Conservation (phyloP, 2,329 filamentous ascomycete species). For the Nigrospora oryzae region DNA sequence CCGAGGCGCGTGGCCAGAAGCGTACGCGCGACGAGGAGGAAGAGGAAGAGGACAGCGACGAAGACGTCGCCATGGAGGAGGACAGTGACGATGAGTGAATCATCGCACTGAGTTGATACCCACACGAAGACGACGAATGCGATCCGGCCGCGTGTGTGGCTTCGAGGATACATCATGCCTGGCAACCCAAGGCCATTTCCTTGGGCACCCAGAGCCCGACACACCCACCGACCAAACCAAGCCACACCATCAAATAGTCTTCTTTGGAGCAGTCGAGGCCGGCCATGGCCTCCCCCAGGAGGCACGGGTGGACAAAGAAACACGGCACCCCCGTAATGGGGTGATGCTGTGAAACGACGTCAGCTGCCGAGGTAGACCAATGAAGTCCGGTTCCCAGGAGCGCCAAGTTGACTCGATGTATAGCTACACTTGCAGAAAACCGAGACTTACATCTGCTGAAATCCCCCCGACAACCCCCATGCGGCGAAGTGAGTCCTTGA, state of each 20-base stretch:
- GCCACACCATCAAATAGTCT: conserved; percentile 79
- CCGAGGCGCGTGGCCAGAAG: conserved; percentile 58
- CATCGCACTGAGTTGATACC: neutral
- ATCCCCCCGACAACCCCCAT: conserved; percentile 63
- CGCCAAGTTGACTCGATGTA: conserved; percentile 1
- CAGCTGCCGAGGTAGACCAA: conserved; percentile 23
- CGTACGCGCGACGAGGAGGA: conserved; percentile 63
- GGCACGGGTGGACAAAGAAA: conserved; percentile 91
- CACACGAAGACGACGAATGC: neutral
- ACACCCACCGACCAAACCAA: conserved; percentile 75
- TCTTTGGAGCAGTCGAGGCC: conserved; percentile 52
- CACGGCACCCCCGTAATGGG: conserved; percentile 68
- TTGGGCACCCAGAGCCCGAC: conserved; percentile 73
- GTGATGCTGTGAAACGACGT: conserved; percentile 56
- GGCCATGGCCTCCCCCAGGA: conserved; percentile 73
- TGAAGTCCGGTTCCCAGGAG: neutral
- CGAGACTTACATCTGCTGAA: conserved; percentile 61
- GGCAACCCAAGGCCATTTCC: conserved; percentile 46
- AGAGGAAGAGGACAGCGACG: conserved; percentile 52
- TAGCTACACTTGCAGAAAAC: conserved; percentile 11
- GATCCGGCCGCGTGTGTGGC: neutral
- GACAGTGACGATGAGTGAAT: conserved; percentile 59
- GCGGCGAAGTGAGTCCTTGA: conserved; percentile 50
- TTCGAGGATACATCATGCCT: conserved; percentile 51
- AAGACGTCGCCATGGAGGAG: conserved; percentile 59